Base-by-base conservation (phyloP, 495 filamentous ascomycete species). In the Xylaria palmicola region DNA sequence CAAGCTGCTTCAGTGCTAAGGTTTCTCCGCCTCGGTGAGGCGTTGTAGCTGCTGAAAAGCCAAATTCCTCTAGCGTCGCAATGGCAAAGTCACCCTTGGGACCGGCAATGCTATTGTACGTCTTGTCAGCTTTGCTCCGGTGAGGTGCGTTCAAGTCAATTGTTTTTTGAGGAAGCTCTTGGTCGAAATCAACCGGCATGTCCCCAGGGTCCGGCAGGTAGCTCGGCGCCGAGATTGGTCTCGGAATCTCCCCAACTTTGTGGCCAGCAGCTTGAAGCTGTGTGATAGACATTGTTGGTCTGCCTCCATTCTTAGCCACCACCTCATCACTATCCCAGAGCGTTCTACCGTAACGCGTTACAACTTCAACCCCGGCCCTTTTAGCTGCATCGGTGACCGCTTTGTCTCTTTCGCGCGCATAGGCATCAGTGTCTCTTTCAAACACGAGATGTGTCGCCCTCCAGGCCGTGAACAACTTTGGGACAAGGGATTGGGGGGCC, bases 341-440 rank as follows among this genome's bases (percentile, higher is more conserved):
- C 6, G 83, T 90, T 22, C 88, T 73, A 2, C 88, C 87, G 53
- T 76, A 78, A 49, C 71, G 78, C 19, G 81, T 69, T 29, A 90
- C 75, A 0, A 90, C 84, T 62, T 88, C 67, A 10, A 90, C 85
- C 0, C 87, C 88, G 1, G 82, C 84, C 47, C 86, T 72, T 60
- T 82, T 75, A 1, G 87, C 88, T 30, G 84, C 60, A 5, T 74
- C 69, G 13, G 80, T 73, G 32, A 90, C 77, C 8, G 68, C 66
- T 40, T 69, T 75, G 70, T 91, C 88, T 36, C 88, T 69, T 15
- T 84, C 77, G 9, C 79, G 74, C 4, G 82, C 88, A 68, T 90
- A 90, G 0, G 85, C 77, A 73, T 90, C 88, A 2, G 86, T 88
- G 60, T 91, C 88, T 63, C 86, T 88, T 68, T 90, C 87, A 64